Evolutionary conservation across 2,329 filamentous ascomycete genomes (phyloP).

Genomic region (Ophiocordyceps australis): DNA sequence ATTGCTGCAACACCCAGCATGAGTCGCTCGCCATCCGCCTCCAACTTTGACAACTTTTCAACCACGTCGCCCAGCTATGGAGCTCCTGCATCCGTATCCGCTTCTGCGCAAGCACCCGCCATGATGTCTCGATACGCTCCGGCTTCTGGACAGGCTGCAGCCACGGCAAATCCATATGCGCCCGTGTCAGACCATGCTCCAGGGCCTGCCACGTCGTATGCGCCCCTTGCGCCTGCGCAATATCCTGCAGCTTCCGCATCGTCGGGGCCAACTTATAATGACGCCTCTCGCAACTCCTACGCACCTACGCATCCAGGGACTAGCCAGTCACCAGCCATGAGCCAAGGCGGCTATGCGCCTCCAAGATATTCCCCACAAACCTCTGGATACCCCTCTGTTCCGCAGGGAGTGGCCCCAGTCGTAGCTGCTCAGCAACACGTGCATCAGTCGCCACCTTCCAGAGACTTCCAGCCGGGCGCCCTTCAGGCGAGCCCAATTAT

Average conservation of each 20-base stretch:
- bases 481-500: constrained; percentile 9
- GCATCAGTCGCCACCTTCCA: constrained; percentile 3
- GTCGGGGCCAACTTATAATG: constrained; percentile 11
- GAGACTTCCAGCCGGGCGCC: constrained; percentile 12
- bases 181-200: constrained; percentile 31
- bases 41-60: constrained; percentile 59
- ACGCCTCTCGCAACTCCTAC: constrained; percentile 15
- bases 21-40: constrained; percentile 53
- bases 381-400: constrained; percentile 9
- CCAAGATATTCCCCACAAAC: constrained; percentile 3
- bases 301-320: constrained; percentile 12
- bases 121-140: constrained; percentile 20
- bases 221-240: too few species aligned
- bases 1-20: constrained; percentile 59
- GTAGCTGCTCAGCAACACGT: too few species aligned
- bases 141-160: constrained; percentile 4
- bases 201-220: constrained; percentile 9
- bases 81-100: constrained; percentile 9
- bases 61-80: constrained; percentile 19
- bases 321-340: constrained; percentile 1
- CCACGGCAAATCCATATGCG: constrained; percentile 10
- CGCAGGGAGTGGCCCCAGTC: constrained; percentile 1
- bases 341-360: constrained; percentile 6
- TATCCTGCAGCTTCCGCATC: constrained; percentile 23
- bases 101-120: constrained; percentile 15